These are phyloP conservation scores for Mycena albidolilacea DNA, from an alignment of 768 basidiomycete species.

Conservation along the genomic window DNA sequence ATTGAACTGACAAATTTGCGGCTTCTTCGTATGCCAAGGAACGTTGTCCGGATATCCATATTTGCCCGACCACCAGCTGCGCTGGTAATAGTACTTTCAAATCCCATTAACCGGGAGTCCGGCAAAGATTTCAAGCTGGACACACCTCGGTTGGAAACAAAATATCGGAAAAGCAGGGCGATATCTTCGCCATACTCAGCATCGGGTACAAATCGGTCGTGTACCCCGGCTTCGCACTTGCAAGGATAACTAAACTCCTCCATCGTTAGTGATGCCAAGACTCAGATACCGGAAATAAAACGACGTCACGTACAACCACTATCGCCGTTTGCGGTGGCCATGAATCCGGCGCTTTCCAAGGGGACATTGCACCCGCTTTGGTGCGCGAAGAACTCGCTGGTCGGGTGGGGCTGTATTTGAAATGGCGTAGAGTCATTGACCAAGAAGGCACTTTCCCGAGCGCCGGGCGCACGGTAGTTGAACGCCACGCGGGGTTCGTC, in stretches of 20 bases:
- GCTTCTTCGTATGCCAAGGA: conserved; percentile 12
- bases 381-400: conserved; percentile 22
- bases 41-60: conserved; percentile 15
- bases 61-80: background rate
- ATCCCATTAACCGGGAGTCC: no score
- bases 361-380: conserved; percentile 20
- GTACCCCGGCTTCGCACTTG: conserved; percentile 18
- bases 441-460: background rate
- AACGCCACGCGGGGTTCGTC: conserved; percentile 34
- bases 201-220: conserved; percentile 34
- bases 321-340: conserved; percentile 14
- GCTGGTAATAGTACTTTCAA: conserved; percentile 23
- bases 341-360: conserved; percentile 18
- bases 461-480: conserved; percentile 10
- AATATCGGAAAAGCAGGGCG: conserved; percentile 36
- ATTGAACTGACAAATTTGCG: background rate
- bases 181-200: conserved; percentile 27
- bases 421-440: conserved; percentile 16
- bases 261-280: no score
- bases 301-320: conserved; percentile 26
- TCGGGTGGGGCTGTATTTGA: conserved; percentile 22
- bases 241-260: conserved; percentile 21
- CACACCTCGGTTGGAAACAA: conserved; percentile 27
- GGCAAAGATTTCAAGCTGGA: background rate
- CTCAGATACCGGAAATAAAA: no score